Evolutionary conservation across 2,329 filamentous ascomycete genomes (phyloP).

Genomic region (Pseudopyricularia javanii): DNA sequence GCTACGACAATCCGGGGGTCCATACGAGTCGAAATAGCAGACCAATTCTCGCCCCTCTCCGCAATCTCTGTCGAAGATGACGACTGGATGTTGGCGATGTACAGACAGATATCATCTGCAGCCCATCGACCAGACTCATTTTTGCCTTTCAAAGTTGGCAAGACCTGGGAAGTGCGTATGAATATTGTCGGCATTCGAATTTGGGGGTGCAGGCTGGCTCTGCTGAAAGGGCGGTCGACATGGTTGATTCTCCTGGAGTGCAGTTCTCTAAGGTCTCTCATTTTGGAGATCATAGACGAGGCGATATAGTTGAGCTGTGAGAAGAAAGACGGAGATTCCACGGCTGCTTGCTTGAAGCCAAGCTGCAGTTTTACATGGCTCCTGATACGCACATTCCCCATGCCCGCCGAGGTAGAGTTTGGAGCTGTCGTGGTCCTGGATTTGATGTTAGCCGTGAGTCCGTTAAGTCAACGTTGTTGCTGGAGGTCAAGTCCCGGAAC

Average conservation of each 20-base stretch:
- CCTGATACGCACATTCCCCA: conserved; percentile 8
- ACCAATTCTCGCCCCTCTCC: neutral
- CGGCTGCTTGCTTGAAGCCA: conserved; percentile 23
- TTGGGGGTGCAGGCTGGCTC: conserved; percentile 26
- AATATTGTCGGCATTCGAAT: conserved; percentile 35
- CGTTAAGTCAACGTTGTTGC: conserved; percentile 3
- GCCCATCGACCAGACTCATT: conserved; percentile 31
- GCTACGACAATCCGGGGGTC: conserved; percentile 22
- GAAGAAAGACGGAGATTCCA: conserved; percentile 36
- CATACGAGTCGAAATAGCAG: conserved; percentile 15
- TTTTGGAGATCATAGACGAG: conserved; percentile 37
- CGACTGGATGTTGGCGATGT: conserved; percentile 35
- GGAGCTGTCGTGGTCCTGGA: neutral
- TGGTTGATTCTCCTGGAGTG: conserved; percentile 30
- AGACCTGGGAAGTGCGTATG: conserved; percentile 33
- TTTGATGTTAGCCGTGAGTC: neutral
- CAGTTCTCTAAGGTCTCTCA: conserved; percentile 34
- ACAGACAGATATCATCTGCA: conserved; percentile 43
- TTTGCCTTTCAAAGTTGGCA: conserved; percentile 11
- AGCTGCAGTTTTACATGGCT: conserved; percentile 9
- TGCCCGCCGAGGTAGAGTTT: neutral
- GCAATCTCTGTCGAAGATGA: conserved; percentile 1
- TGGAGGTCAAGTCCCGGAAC: conserved; percentile 1
- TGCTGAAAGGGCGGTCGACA: conserved; percentile 16
- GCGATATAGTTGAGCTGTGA: conserved; percentile 35